Conservation (phyloP, 129 eudicot species). For the Pulicaria dysenterica region DNA sequence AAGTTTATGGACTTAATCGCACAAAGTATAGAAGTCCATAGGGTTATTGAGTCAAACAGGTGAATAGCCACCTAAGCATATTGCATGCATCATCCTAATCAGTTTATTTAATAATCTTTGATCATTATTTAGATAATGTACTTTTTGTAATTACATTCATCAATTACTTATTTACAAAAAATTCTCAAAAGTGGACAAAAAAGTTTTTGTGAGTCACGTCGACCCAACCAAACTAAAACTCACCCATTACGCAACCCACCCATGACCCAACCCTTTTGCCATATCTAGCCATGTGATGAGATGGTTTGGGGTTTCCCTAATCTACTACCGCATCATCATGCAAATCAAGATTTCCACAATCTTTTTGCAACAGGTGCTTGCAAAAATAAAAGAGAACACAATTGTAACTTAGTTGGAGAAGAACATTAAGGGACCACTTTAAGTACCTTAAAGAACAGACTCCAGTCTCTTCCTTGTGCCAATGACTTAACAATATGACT, state of each 20-base stretch:
- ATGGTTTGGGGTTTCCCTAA: conserved; percentile 13
- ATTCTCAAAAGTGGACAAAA: not conserved
- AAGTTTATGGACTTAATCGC: too few relatives aligned
- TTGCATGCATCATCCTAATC: too few relatives aligned
- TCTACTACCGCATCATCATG: conserved; percentile 11
- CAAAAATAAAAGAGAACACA: not conserved
- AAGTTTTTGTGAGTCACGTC: not conserved
- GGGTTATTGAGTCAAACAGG: too few relatives aligned
- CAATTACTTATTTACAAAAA: too few relatives aligned
- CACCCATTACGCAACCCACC: not conserved
- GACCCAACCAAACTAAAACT: not conserved
- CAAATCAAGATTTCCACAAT: conserved; percentile 13
- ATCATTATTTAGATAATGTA: too few relatives aligned
- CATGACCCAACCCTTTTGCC: conserved; percentile 2
- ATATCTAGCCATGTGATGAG: not conserved
- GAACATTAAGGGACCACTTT: not conserved
- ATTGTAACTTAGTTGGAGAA: conserved; percentile 4
- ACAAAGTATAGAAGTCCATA: too few relatives aligned
- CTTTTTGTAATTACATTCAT: not conserved
- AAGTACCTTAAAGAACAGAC: conserved; percentile 65
- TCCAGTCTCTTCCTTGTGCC: conserved; percentile 75
- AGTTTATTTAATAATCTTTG: not conserved
- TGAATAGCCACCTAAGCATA: too few relatives aligned
- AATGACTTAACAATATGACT: conserved; percentile 41
- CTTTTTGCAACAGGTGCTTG: conserved; percentile 7